Conservation (phyloP, 208 protist genomes). For the Blechomonas ayalai region DNA sequence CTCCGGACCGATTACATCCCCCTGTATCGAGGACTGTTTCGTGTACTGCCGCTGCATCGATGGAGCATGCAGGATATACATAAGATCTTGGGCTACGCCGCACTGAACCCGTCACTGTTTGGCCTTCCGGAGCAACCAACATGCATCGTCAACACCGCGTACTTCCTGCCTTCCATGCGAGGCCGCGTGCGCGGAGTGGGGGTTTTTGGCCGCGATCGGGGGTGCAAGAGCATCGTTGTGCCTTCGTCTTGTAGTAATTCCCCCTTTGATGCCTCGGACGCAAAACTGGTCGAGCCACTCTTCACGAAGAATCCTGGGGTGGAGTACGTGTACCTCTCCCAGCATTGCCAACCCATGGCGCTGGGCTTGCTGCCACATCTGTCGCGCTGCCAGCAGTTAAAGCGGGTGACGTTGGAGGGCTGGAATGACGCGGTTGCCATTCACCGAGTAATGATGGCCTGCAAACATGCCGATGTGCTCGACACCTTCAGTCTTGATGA, state of each 20-base stretch:
- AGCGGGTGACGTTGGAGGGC: slow-evolving; percentile 68
- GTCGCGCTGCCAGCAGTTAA: slow-evolving; percentile 47
- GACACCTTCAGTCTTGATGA: slow-evolving; percentile 78
- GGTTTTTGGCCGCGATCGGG: slow-evolving; percentile 79
- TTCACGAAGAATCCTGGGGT: slow-evolving; percentile 86
- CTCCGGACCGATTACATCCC: slow-evolving; percentile 29
- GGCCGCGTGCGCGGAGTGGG: slow-evolving; percentile 59
- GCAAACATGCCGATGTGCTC: slow-evolving; percentile 72
- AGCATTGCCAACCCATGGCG: slow-evolving; percentile 77
- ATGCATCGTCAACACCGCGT: slow-evolving; percentile 84
- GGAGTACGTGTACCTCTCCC: slow-evolving; percentile 82
- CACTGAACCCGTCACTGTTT: slow-evolving; percentile 75
- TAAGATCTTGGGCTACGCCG: slow-evolving; percentile 66
- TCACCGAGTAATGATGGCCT: slow-evolving; percentile 80
- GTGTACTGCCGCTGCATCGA: slow-evolving; percentile 71
- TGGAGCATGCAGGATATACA: slow-evolving; percentile 72
- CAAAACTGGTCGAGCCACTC: slow-evolving; percentile 67
- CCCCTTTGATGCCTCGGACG: slow-evolving; percentile 73
- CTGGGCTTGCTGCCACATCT: slow-evolving; percentile 54
- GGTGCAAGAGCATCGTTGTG: slow-evolving; percentile 81
- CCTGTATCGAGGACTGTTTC: slow-evolving; percentile 79
- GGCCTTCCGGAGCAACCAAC: slow-evolving; percentile 77
- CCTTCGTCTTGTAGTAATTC: slow-evolving; percentile 66
- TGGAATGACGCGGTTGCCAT: slow-evolving; percentile 85
- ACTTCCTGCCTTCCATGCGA: slow-evolving; percentile 76